phyloP scores from a whole-genome alignment of 2,329 filamentous ascomycete species.

The Pseudopithomyces chartarum region DNA sequence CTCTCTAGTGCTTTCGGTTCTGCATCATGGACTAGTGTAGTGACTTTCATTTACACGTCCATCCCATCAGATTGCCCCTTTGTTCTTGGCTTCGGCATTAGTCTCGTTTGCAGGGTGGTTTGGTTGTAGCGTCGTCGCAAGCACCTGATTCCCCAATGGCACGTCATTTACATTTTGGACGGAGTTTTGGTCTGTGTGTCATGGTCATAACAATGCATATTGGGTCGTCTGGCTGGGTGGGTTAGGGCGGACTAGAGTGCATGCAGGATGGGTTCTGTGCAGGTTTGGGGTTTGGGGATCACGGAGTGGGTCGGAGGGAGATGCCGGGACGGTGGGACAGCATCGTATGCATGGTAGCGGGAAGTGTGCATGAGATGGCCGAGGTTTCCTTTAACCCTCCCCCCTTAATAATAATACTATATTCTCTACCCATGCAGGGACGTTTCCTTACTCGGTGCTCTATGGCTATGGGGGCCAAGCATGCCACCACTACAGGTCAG shows the following conservation, averaged over 20 bases:
- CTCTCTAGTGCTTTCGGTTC: neutral
- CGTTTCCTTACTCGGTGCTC: neutral
- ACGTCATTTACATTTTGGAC: neutral
- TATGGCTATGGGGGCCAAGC: constrained; percentile 7
- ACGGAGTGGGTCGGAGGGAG: neutral
- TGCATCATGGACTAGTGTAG: constrained; percentile 1
- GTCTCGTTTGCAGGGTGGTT: neutral
- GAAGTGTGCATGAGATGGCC: constrained; percentile 1
- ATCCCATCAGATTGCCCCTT: constrained; percentile 3
- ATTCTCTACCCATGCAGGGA: constrained; percentile 1
- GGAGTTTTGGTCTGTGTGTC: constrained; percentile 1
- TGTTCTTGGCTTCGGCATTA: constrained; percentile 4
- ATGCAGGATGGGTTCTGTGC: neutral
- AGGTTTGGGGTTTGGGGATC: neutral
- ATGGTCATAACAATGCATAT: constrained; percentile 7
- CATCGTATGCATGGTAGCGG: constrained; percentile 1
- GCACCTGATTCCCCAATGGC: constrained; percentile 9
- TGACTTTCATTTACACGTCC: neutral
- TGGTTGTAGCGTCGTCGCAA: constrained; percentile 3
- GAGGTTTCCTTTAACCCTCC: constrained; percentile 8
- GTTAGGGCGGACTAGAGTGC: neutral
- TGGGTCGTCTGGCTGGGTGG: constrained; percentile 1
- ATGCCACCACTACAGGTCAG: neutral
- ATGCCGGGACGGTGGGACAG: constrained; percentile 1
- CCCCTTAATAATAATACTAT: constrained; percentile 13